Base-by-base conservation (phyloP, 441 rosid species). In the Populus hybrid region DNA sequence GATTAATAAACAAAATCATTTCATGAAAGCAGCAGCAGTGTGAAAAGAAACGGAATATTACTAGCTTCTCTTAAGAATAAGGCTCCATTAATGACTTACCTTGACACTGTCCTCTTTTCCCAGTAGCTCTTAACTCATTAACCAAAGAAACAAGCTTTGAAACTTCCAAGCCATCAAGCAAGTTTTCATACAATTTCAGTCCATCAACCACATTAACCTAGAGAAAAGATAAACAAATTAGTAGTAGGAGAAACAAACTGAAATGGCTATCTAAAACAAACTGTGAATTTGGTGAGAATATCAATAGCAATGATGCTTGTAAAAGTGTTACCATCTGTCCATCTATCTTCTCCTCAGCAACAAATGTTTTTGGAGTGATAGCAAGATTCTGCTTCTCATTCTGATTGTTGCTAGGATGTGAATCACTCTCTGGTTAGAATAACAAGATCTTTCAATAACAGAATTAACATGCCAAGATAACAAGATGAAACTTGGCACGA, bases 161-260 rank as follows among this genome's bases (percentile, higher is more conserved):
- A 79, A 92, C 90, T 81, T 94, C 93, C 35, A 78, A 83, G 31
- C 88, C 83, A 42, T 86, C 90, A 73, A 88, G 68, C 72, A 90
- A 84, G 68, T 84, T 81, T 65, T 90, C 98, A 65, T 91, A 90
- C 75, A 92, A 74, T 88, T 89, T 88, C 79, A 94, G 81, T 81
- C 98, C 99, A 76, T 95, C 99, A 56, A 91, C 98, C 78, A 90
- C 97, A 82, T 95, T 94, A 72, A 93, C 94, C 99, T 91, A 82
- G 42, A 73, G 74, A 68, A 68, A 69, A 80, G 74, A 80, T 69
- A 33, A 38, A n/a, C 8, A 38, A 65, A 79, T 77, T 21, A 71
- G 59, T 0, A 50, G 63, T 73, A 42, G 26, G 83, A 36, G 53
- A 74, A 28, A n/a, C 33, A 71, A 50, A 50, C 59, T 50, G 7